These are phyloP conservation scores for Brassica incana DNA, from an alignment of 345 rosid species.

Conservation along the genomic window DNA sequence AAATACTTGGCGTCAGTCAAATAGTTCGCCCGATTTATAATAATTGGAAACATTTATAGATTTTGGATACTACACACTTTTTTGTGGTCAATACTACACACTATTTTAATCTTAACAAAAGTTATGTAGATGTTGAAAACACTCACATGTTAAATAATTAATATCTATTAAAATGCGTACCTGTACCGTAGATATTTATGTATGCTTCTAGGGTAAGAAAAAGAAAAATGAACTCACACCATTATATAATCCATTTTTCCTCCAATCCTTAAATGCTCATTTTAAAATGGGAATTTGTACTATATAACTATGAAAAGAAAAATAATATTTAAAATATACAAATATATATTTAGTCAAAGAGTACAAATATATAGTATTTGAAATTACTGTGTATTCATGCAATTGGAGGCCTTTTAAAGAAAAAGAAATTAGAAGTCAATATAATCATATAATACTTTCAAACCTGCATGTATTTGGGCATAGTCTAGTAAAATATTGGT, in stretches of 20 bases:
- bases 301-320: no score
- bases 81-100: background rate
- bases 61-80: background rate
- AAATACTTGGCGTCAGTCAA: constrained; percentile 25
- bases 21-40: constrained; percentile 26
- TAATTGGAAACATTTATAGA: background rate
- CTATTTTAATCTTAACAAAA: background rate
- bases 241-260: background rate
- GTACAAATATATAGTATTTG: background rate
- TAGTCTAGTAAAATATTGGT: background rate
- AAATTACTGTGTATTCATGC: background rate
- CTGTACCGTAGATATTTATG: constrained; percentile 2
- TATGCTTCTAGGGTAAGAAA: constrained; percentile 14
- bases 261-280: background rate
- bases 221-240: background rate
- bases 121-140: background rate
- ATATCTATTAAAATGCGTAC: background rate
- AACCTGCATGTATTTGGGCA: background rate
- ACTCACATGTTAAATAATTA: background rate
- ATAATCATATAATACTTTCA: background rate
- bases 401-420: background rate
- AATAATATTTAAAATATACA: no score
- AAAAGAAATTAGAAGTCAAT: background rate
- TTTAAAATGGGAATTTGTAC: no score
- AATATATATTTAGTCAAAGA: no score